Evolutionary conservation across 768 basidiomycete genomes (phyloP), one percentile per base, ranked within the genome.

Genomic region (Polyporus arcularius): DNA sequence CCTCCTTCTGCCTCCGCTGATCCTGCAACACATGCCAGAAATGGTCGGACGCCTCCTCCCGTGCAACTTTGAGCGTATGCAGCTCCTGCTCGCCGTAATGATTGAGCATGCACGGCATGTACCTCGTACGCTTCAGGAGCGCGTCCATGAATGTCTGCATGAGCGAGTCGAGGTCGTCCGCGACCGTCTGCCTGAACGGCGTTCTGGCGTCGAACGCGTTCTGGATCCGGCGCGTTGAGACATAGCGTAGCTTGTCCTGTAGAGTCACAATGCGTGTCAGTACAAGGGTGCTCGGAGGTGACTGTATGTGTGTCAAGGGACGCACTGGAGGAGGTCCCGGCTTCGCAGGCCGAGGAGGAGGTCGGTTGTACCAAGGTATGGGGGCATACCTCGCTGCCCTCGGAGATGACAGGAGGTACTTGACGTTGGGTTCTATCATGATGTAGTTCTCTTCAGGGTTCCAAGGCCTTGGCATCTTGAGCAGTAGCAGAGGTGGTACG

Each of bases 151-250:
- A 26, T 11, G 55, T 41, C 26, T 61, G 54, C 16, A 54, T 12
- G 49, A 61, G 51, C 18, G 60, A 55, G 60, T 61, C 60, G 41
- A 61, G 60, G 48, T 61, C 60, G 60, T 61, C 60, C 4, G 41
- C 60, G 8, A 55, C 54, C 9, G 49, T 52, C 49, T 55, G 60
- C 4, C 1, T 28, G 30, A 38, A 61, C 3, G 32, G 51, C n/a
- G 15, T 5, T 9, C 14, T n/a, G 21, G 14, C 12, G 2, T 26
- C 2, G 16, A 45, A 46, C 42, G 60, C 54, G 54, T 55, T 38
- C 7, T 55, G 54, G 11, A 61, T 54, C 4, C 49, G 39, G 7
- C 60, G 54, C 5, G 54, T 38, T 0, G 60, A 55, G 8, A 55
- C 41, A 39, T 55, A 61, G 16, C 60, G 60, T 11, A 61, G 42